These are phyloP conservation scores for Bonia amplexicaulis DNA, from an alignment of 176 grass and related monocot species.

Conservation along the genomic window DNA sequence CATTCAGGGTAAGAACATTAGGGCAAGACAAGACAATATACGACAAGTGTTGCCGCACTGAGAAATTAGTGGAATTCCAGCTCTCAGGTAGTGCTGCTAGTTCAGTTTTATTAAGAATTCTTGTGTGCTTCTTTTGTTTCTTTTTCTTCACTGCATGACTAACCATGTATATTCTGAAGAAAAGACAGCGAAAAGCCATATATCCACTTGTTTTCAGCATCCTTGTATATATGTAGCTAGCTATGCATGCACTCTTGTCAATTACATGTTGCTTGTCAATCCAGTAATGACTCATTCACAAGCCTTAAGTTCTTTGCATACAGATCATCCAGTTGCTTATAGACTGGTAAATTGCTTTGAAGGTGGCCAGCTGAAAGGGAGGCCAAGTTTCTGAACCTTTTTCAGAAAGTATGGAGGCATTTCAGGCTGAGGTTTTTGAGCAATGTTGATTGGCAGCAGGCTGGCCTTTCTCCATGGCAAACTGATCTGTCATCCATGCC, in stretches of 20 bases:
- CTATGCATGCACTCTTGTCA: neutral
- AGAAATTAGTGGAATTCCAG: slow-evolving; percentile 9
- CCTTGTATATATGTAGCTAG: neutral
- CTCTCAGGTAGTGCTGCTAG: neutral
- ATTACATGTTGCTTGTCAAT: neutral
- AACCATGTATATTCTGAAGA: neutral
- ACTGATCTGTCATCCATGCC: neutral
- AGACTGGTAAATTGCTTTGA: neutral
- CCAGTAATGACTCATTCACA: neutral
- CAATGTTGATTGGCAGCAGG: neutral
- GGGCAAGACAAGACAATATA: neutral
- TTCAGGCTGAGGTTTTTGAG: neutral
- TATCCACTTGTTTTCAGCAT: neutral
- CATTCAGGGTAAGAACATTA: neutral
- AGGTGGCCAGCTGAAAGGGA: slow-evolving; percentile 12
- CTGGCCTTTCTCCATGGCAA: neutral
- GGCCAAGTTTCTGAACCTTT: slow-evolving; percentile 11
- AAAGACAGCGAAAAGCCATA: neutral
- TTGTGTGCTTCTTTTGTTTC: neutral
- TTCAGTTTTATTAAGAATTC: neutral
- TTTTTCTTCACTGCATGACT: neutral
- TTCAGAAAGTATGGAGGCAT: neutral
- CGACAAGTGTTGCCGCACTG: neutral
- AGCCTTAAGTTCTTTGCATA: neutral
- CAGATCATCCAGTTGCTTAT: neutral